phyloP scores from a whole-genome alignment of 148 eudicot species.

The Cornus controversa region DNA sequence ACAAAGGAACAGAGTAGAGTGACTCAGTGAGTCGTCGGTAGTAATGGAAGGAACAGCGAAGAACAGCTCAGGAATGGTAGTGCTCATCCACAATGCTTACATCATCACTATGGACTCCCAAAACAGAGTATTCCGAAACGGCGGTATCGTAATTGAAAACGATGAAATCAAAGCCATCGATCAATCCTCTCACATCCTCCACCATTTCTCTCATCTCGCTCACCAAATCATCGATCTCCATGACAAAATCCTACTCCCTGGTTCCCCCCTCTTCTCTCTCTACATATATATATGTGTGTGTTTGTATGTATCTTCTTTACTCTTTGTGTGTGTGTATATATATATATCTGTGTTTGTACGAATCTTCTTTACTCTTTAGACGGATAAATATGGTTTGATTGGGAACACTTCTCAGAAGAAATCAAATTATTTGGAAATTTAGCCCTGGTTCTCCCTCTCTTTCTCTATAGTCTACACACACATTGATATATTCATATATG shows the following conservation, averaged over 20 bases:
- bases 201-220: constrained; percentile 31
- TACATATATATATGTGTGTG: not conserved
- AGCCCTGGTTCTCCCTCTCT: no score
- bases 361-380: no score
- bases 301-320: no score
- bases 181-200: constrained; percentile 50
- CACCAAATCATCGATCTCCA: constrained; percentile 42
- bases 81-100: constrained; percentile 55
- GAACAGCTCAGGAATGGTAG: constrained; percentile 1
- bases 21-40: no score
- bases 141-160: constrained; percentile 57
- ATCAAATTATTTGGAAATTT: not conserved
- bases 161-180: constrained; percentile 62
- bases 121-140: constrained; percentile 47
- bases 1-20: no score
- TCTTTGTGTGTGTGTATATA: no score
- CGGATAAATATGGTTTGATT: no score
- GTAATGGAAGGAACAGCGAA: constrained; percentile 7
- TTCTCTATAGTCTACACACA: no score
- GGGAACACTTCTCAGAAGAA: not conserved
- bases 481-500: no score
- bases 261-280: constrained; percentile 19
- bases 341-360: no score
- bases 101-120: constrained; percentile 74
- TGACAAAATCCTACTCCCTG: constrained; percentile 65